Conservation (phyloP, 805 yeast genomes). For the Metschnikowia henanensis region DNA sequence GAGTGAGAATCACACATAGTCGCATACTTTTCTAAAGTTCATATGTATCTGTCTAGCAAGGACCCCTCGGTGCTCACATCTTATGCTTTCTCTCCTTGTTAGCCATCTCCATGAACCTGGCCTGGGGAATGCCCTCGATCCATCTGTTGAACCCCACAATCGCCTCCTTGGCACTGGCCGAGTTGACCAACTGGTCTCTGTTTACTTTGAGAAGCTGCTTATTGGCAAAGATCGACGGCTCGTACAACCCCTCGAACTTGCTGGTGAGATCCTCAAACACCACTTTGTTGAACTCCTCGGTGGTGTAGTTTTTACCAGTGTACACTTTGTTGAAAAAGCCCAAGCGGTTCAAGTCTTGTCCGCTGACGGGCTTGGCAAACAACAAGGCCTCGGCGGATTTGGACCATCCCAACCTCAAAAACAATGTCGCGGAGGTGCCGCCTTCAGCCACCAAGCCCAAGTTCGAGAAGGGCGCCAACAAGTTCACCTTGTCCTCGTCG, state of each 20-base stretch:
- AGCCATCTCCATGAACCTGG: conserved; percentile 56
- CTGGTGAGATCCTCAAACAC: conserved; percentile 35
- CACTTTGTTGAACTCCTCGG: conserved; percentile 44
- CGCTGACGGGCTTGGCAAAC: conserved; percentile 63
- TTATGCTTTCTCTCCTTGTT: conserved; percentile 61
- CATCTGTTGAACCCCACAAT: conserved; percentile 68
- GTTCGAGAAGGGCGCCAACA: conserved; percentile 77
- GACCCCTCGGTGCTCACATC: conserved; percentile 31
- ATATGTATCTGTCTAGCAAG: neutral
- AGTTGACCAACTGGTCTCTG: conserved; percentile 41
- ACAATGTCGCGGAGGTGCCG: conserved; percentile 65
- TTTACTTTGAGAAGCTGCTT: conserved; percentile 44
- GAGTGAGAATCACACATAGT: too few species aligned
- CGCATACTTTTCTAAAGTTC: neutral
- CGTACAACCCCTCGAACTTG: conserved; percentile 45
- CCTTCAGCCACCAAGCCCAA: conserved; percentile 86
- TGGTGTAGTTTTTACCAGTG: conserved; percentile 31
- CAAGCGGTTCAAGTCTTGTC: conserved; percentile 51
- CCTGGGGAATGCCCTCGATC: conserved; percentile 72
- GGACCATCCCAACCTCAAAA: conserved; percentile 69
- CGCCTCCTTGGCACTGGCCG: conserved; percentile 64
- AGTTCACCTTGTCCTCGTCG: conserved; percentile 52
- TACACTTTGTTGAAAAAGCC: conserved; percentile 67
- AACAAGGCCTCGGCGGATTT: conserved; percentile 72
- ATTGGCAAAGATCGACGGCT: conserved; percentile 44